Conservation (phyloP, 2,329 filamentous ascomycete genomes). For the Penicillium sp. region DNA sequence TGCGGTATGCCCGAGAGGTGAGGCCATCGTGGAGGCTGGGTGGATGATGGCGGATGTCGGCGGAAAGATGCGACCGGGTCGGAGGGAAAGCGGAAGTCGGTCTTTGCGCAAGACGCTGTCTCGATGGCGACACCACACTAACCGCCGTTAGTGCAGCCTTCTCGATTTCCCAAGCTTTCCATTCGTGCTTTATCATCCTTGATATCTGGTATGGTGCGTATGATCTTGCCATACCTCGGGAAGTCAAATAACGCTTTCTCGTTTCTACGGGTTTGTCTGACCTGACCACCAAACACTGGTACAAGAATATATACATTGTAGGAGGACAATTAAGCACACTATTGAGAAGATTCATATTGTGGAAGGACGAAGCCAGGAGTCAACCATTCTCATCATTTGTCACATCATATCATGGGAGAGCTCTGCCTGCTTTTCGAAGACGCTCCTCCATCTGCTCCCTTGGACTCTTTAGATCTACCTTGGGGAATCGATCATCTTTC, state of each 20-base stretch:
- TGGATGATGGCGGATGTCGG: background rate
- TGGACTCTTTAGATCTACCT: constrained; percentile 40
- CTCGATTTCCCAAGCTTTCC: background rate
- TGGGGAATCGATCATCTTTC: constrained; percentile 42
- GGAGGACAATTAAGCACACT: too few species aligned
- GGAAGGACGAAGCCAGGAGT: too few species aligned
- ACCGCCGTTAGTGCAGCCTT: background rate
- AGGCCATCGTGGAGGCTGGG: background rate
- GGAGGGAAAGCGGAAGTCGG: background rate
- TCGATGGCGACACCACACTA: constrained; percentile 6
- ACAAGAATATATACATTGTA: too few species aligned
- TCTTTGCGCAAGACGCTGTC: background rate
- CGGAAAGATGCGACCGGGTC: background rate
- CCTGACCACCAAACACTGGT: too few species aligned
- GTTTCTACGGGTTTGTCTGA: background rate
- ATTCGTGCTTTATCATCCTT: background rate
- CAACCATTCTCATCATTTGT: too few species aligned
- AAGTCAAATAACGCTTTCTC: background rate
- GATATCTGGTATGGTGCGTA: background rate
- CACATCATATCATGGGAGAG: background rate
- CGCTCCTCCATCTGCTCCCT: constrained; percentile 21
- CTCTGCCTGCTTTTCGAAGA: background rate
- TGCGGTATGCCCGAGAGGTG: background rate
- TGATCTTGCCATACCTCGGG: background rate
- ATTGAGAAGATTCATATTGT: too few species aligned